phyloP scores from a whole-genome alignment of 1,284 basidiomycete genomes.

The Gymnopus androsaceus region DNA sequence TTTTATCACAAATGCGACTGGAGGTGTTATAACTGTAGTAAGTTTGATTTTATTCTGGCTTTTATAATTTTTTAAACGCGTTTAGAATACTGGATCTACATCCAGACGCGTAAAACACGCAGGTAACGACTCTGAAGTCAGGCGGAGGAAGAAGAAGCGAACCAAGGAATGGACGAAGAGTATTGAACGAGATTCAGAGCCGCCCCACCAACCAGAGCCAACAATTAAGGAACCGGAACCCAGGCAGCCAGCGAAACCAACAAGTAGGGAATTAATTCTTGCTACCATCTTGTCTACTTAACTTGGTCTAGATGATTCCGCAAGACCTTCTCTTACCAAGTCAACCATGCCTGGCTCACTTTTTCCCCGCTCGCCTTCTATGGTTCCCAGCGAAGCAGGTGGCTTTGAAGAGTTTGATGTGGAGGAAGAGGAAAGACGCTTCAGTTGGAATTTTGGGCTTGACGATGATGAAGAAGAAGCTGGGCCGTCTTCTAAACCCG shows the following conservation, averaged over 20 bases:
- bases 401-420: constrained; percentile 8
- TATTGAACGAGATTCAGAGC: not conserved
- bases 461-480: not conserved
- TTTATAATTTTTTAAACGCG: constrained; percentile 2
- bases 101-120: constrained; percentile 18
- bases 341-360: constrained; percentile 77
- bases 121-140: constrained; percentile 9
- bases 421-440: constrained; percentile 32
- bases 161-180: constrained; percentile 1
- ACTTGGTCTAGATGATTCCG: not conserved
- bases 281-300: too few species aligned
- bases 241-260: too few species aligned
- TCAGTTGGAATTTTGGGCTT: constrained; percentile 25
- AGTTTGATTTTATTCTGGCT: constrained; percentile 5
- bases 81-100: constrained; percentile 8
- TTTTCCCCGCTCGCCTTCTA: constrained; percentile 68
- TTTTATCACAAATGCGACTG: constrained; percentile 67
- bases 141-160: constrained; percentile 5
- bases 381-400: constrained; percentile 45
- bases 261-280: too few species aligned
- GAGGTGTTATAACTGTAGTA: constrained; percentile 34
- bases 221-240: too few species aligned
- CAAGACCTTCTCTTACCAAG: not conserved
- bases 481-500: constrained; percentile 25
- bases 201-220: too few species aligned